Evolutionary conservation across 148 eudicot species (phyloP), one percentile per base, ranked within the genome.

Genomic region (Vaccinium vitisidaea): DNA sequence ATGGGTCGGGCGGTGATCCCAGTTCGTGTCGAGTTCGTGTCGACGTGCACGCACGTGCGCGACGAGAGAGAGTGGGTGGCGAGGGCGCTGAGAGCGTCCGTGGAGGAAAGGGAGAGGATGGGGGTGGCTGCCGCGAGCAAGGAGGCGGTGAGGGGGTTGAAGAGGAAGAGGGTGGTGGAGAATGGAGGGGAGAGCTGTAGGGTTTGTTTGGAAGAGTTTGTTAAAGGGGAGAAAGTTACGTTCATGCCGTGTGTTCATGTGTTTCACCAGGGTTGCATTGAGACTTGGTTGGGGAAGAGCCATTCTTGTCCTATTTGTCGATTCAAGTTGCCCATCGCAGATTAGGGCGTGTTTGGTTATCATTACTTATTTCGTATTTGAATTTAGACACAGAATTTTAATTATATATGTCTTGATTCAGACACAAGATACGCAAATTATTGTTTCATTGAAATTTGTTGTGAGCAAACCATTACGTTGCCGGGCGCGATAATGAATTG

Each of bases 231-330:
- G 52, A 18, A 43, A 43, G 52, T 74, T 8, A 43, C 77, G 50
- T 39, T 23, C 77, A 43, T 74, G 52, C 77, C 77, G 3, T 74
- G 52, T 39, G 2, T 10, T 3, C 77, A 74, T n/a, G 50, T 74
- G 50, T 74, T 39, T 18, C 77, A 74, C 21, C 12, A 39, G 52
- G 23, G 21, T 0, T 39, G 77, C 8, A 74, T 74, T 50, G 2
- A 36, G 50, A 74, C 77, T 74, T 74, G 50, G 77, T 18, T 74
- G 48, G 77, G 11, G 48, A 43, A 21, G 0, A 46, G 53, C 78
- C 78, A 75, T 19, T 19, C 0, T 75, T 75, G 78, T 13, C 78
- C 53, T 75, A 75, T 75, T 75, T 75, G 78, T 43, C 77, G 50
- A 2, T 74, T 74, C 23, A 8, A 74, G 77, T 18, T 39, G 77